phyloP scores from a whole-genome alignment of 805 yeast species.

The Starmerella geochares region DNA sequence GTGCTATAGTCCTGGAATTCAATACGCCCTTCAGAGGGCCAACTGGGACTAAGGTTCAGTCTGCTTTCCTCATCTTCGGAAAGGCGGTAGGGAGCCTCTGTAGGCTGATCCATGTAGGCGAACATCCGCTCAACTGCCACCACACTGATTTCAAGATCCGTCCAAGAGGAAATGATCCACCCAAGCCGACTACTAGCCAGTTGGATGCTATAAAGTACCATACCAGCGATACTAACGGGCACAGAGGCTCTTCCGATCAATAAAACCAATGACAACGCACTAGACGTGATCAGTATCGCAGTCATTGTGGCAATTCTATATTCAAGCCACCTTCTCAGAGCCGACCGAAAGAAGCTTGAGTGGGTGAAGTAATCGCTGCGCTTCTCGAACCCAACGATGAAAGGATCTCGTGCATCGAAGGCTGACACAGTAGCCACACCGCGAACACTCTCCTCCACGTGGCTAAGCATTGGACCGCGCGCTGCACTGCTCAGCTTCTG shows the following conservation, averaged over 20 bases:
- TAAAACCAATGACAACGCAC: conserved; percentile 63
- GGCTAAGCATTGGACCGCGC: conserved; percentile 62
- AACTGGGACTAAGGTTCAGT: conserved; percentile 28
- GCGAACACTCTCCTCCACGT: conserved; percentile 59
- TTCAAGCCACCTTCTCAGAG: conserved; percentile 46
- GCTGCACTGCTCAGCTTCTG: conserved; percentile 56
- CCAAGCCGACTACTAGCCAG: conserved; percentile 74
- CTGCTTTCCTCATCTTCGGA: conserved; percentile 40
- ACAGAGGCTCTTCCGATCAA: conserved; percentile 47
- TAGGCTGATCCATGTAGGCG: conserved; percentile 51
- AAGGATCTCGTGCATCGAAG: conserved; percentile 47
- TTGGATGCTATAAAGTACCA: conserved; percentile 74
- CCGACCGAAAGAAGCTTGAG: conserved; percentile 60
- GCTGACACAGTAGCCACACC: conserved; percentile 68
- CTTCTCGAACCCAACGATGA: conserved; percentile 37
- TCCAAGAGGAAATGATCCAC: conserved; percentile 87
- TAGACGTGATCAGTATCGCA: conserved; percentile 63
- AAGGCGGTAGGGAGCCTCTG: conserved; percentile 72
- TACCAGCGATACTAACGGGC: conserved; percentile 82
- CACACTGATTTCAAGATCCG: conserved; percentile 81
- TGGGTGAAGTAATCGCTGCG: conserved; percentile 28
- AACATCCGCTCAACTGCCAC: conserved; percentile 62
- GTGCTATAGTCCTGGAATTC: conserved; percentile 64
- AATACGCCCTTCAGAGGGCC: conserved; percentile 68
- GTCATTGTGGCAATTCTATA: conserved; percentile 89